phyloP scores from a whole-genome alignment of 2,329 filamentous ascomycete species.

The Pseudocercospora eumusae region DNA sequence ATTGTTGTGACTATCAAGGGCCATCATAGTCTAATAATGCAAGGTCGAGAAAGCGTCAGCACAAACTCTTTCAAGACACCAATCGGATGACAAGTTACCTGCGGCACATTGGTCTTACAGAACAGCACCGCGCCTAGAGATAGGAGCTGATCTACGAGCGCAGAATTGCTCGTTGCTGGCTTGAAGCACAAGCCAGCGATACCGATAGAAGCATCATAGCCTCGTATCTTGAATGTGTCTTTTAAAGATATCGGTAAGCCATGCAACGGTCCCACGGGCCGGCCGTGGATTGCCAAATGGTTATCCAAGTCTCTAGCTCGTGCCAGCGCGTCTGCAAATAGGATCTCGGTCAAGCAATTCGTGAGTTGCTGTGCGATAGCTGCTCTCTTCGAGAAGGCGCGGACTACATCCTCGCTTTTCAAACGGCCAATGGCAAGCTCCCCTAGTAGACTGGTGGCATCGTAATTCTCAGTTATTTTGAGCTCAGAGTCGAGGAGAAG shows the following conservation, averaged over 20 bases:
- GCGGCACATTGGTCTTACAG: constrained; percentile 58
- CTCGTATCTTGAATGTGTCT: constrained; percentile 41
- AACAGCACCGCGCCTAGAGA: constrained; percentile 53
- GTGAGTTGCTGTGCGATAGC: constrained; percentile 51
- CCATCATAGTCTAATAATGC: constrained; percentile 40
- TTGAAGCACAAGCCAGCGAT: constrained; percentile 48
- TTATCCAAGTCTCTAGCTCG: constrained; percentile 46
- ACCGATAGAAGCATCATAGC: constrained; percentile 45
- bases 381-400: constrained; percentile 51
- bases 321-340: constrained; percentile 42
- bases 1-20: constrained; percentile 56
- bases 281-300: constrained; percentile 39
- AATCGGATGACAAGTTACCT: constrained; percentile 45
- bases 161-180: constrained; percentile 55
- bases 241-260: constrained; percentile 43
- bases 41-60: background rate
- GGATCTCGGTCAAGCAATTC: constrained; percentile 50
- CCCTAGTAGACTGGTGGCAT: constrained; percentile 46
- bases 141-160: constrained; percentile 48
- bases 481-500: constrained; percentile 55
- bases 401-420: constrained; percentile 29
- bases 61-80: background rate
- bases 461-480: constrained; percentile 57
- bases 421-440: constrained; percentile 38
- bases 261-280: constrained; percentile 50